Conservation (phyloP, 371 early-diverging fungal genomes). For the Syncephalastrum racemosum region DNA sequence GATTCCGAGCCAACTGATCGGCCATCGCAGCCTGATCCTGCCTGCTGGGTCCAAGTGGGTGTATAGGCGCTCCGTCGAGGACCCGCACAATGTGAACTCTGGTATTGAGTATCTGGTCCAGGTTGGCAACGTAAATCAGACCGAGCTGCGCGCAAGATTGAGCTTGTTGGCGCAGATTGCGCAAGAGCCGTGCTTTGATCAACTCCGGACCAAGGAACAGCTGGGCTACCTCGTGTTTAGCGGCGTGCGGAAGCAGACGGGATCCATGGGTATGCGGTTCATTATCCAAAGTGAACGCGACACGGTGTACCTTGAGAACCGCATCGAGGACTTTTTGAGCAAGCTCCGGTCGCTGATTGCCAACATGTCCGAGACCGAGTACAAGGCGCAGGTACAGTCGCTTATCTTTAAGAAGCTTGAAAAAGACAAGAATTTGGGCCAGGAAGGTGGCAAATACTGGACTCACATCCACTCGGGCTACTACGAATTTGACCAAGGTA, state of each 20-base stretch:
- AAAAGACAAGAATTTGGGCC: slow-evolving; percentile 82
- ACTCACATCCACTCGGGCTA: slow-evolving; percentile 73
- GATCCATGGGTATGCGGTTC: slow-evolving; percentile 64
- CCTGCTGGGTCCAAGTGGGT: slow-evolving; percentile 60
- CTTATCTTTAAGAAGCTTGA: slow-evolving; percentile 73
- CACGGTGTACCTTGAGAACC: slow-evolving; percentile 76
- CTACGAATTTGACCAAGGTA: slow-evolving; percentile 82
- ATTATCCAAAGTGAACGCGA: slow-evolving; percentile 87
- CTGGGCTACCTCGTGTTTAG: slow-evolving; percentile 85
- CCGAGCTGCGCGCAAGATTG: slow-evolving; percentile 59
- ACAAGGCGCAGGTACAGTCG: slow-evolving; percentile 72
- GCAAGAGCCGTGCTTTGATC: slow-evolving; percentile 89
- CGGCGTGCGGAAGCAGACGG: slow-evolving; percentile 58
- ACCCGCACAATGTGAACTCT: slow-evolving; percentile 82
- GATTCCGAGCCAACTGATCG: slow-evolving; percentile 57
- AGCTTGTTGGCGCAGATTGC: slow-evolving; percentile 75
- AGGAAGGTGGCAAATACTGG: slow-evolving; percentile 82
- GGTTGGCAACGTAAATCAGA: slow-evolving; percentile 58
- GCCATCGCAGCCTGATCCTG: slow-evolving; percentile 70
- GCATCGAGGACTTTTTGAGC: slow-evolving; percentile 78
- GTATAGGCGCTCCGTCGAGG: slow-evolving; percentile 66
- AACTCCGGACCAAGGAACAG: slow-evolving; percentile 88
- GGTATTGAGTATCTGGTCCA: slow-evolving; percentile 83
- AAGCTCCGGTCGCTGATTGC: slow-evolving; percentile 52
- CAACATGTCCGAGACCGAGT: slow-evolving; percentile 72